A percentile compares a stretch with the other conserved stretches of the same genome.
Conservation (phyloP, 2,329 filamentous ascomycete genomes). For the Colletotrichum somersetense region DNA sequence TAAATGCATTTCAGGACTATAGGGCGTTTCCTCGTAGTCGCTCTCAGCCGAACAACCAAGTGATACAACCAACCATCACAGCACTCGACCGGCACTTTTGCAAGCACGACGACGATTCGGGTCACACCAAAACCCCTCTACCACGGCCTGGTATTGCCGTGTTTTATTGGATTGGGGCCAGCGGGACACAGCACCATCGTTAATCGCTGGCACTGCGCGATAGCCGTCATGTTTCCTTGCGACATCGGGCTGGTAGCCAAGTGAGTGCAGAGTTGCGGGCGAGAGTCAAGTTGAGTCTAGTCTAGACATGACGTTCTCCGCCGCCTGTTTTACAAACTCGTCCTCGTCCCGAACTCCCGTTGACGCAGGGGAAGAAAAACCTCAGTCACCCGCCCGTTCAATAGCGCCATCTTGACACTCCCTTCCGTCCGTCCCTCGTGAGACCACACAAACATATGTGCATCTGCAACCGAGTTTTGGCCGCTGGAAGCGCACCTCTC, state of each 20-base stretch:
- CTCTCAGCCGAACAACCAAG: background rate
- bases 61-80: background rate
- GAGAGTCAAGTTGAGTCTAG: conserved; percentile 27
- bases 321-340: conserved; percentile 7
- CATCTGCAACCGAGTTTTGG: conserved; percentile 15
- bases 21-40: background rate
- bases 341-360: conserved; percentile 21
- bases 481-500: background rate
- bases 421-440: conserved; percentile 19
- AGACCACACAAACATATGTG: conserved; percentile 10
- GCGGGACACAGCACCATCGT: conserved; percentile 1
- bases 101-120: background rate
- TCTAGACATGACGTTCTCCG: conserved; percentile 7
- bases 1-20: background rate
- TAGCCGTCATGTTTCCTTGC: conserved; percentile 9
- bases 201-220: background rate
- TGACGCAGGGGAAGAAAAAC: conserved; percentile 29
- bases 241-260: background rate
- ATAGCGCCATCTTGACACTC: conserved; percentile 19
- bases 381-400: conserved; percentile 9
- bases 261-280: background rate
- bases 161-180: background rate
- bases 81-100: conserved; percentile 6
- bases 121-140: background rate
- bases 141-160: background rate